Base-by-base conservation (phyloP, 495 filamentous ascomycete species). In the Penicillium pulvis region DNA sequence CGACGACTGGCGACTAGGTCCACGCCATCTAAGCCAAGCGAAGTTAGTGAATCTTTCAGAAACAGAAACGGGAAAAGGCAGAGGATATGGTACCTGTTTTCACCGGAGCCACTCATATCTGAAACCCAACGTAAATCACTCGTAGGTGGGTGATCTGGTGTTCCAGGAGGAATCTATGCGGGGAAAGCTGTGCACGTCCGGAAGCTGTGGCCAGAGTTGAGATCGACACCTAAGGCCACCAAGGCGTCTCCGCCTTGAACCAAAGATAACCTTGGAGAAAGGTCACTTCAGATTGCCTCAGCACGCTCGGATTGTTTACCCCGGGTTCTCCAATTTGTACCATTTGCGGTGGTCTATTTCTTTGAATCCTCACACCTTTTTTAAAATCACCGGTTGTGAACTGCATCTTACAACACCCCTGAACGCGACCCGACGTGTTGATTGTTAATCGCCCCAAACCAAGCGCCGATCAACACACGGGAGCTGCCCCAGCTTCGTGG, bases 1-100 rank as follows among this genome's bases (percentile, higher is more conserved):
- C 39, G 65, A 68, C 36, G 71, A 64, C 54, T 75, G 76, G 59
- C 76, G 76, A 67, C 71, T 73, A 24, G 76, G 71, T 53, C 76
- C 74, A 60, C 74, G 75, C 76, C 76, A 79, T 68, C 74, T 79
- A 43, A 24, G 46, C 16, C 48, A 62, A 44, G 9, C 24, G 43
- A 44, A 43, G 42, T 63, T 57, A 65, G 60, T 30, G 53, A 28
- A 30, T 45, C 33, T 17, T 23, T 4, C 4, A 30, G 39, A 45
- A 11, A 19, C 4, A 30, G 39, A 45, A 11, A 19, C 11, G 47
- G 35, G 16, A 4, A 60, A 19, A 51, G 48, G 33, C 57, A 10
- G 30, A 26, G 16, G 20, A 36, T 46, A 54, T 55, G 45, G 53
- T 72, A 79, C 76, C 67, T 75, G 23, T 72, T 71, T 12, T 77